These are phyloP conservation scores for Calcarisporium arbuscula DNA, from an alignment of 2,329 filamentous ascomycete genomes.

Conservation along the genomic window DNA sequence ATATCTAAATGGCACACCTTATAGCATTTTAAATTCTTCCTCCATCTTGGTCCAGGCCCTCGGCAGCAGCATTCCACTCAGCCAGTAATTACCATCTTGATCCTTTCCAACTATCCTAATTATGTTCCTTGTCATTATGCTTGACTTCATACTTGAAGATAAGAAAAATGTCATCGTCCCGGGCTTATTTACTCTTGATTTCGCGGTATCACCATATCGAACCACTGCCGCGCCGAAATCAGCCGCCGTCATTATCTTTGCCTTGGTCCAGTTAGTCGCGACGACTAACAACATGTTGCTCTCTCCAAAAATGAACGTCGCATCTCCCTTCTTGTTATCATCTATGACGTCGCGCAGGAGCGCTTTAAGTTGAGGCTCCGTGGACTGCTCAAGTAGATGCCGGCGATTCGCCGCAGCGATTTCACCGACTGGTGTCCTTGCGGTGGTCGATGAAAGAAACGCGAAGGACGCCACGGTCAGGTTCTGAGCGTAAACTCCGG, in stretches of 20 bases:
- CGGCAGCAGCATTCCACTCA: conserved; percentile 2
- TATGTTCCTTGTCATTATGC: conserved; percentile 1
- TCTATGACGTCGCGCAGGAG: no score
- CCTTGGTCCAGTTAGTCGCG: conserved; percentile 4
- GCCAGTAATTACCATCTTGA: conserved; percentile 6
- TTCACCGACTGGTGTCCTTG: conserved; percentile 16
- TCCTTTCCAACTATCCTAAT: conserved; percentile 8
- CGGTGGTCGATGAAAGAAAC: conserved; percentile 16
- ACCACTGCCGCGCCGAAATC: conserved; percentile 7
- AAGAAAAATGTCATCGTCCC: conserved; percentile 4
- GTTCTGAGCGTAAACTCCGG: conserved; percentile 23
- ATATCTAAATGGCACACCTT: no score
- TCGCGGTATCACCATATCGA: conserved; percentile 1
- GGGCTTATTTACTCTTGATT: conserved; percentile 1
- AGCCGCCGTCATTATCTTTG: conserved; percentile 1
- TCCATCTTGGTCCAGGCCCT: conserved; percentile 6
- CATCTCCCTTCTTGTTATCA: no score
- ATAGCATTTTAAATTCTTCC: conserved; percentile 2
- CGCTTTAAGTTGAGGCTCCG: conserved; percentile 24
- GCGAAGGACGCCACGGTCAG: conserved; percentile 16
- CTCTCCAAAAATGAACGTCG: neutral
- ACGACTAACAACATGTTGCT: neutral
- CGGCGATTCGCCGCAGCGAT: conserved; percentile 24
- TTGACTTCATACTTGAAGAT: conserved; percentile 2
- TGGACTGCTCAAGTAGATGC: conserved; percentile 26